phyloP scores from a whole-genome alignment of 805 yeast genomes.

The Saccharomycopsis oosterbeekiorum region DNA sequence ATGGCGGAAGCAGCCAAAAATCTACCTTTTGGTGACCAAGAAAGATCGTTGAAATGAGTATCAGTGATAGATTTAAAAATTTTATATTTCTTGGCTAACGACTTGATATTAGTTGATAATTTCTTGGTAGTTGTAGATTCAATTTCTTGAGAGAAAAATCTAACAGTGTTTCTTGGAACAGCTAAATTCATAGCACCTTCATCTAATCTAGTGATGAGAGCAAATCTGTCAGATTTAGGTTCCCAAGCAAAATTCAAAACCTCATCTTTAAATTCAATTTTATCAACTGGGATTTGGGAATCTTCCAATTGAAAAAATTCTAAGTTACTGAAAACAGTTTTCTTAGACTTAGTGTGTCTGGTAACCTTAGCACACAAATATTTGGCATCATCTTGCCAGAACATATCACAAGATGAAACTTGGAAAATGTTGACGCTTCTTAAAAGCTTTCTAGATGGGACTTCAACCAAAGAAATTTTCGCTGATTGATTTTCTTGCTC shows the following conservation, averaged over 20 bases:
- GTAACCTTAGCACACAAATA: constrained; percentile 89
- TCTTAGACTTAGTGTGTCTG: constrained; percentile 91
- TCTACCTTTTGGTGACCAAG: constrained; percentile 92
- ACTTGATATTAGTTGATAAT: constrained; percentile 28
- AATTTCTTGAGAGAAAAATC: constrained; percentile 79
- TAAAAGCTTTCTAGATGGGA: constrained; percentile 71
- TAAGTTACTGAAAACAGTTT: constrained; percentile 81
- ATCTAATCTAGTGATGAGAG: constrained; percentile 58
- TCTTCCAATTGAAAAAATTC: constrained; percentile 85
- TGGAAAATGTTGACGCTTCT: constrained; percentile 93
- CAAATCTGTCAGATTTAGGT: constrained; percentile 82
- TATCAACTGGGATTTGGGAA: constrained; percentile 89
- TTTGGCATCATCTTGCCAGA: constrained; percentile 88
- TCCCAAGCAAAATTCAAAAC: constrained; percentile 92
- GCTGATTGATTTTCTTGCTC: constrained; percentile 90
- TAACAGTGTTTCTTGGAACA: constrained; percentile 51
- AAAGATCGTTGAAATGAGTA: constrained; percentile 60
- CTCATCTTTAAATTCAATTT: constrained; percentile 83
- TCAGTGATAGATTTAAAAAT: constrained; percentile 47
- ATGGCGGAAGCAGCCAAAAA: constrained; percentile 49
- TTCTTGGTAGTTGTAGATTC: constrained; percentile 39
- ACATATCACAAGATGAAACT: constrained; percentile 80
- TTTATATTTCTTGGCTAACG: constrained; percentile 41
- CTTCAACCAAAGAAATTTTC: constrained; percentile 80
- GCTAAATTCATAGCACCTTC: constrained; percentile 50